Evolutionary conservation across 106 monocot species (phyloP).

Genomic region (Dioscorea zingiberensis): DNA sequence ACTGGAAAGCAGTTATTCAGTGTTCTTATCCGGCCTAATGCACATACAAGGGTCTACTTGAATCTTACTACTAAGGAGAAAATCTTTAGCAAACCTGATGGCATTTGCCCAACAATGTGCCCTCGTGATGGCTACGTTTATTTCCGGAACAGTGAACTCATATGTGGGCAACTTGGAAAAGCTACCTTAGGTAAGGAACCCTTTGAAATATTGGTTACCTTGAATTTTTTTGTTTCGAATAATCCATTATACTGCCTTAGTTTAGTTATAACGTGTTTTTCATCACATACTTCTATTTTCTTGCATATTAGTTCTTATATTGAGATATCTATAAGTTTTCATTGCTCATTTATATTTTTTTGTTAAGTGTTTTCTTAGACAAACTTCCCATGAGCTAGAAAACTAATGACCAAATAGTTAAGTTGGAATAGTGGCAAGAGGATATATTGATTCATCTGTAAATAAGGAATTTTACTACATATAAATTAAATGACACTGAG

Average conservation of each 20-base stretch:
- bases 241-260: not conserved
- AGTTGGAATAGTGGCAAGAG: too few species aligned
- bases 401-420: too few species aligned
- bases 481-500: too few species aligned
- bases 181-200: constrained; percentile 71
- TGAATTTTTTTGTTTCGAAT: not conserved
- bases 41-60: constrained; percentile 67
- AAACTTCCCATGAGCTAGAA: too few species aligned
- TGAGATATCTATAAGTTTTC: not conserved
- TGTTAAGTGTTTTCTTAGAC: too few species aligned
- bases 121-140: constrained; percentile 79
- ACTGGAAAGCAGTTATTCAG: constrained; percentile 96
- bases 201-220: not conserved
- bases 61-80: constrained; percentile 67
- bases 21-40: constrained; percentile 90
- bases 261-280: not conserved
- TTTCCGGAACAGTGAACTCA: constrained; percentile 91
- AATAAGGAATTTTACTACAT: too few species aligned
- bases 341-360: not conserved
- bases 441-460: too few species aligned
- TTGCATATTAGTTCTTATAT: too few species aligned
- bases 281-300: too few species aligned
- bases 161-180: constrained; percentile 90
- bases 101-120: constrained; percentile 57
- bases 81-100: constrained; percentile 34